phyloP scores from a whole-genome alignment of 192 early-diverging fungal species.

The Haplosporangium gracile region DNA sequence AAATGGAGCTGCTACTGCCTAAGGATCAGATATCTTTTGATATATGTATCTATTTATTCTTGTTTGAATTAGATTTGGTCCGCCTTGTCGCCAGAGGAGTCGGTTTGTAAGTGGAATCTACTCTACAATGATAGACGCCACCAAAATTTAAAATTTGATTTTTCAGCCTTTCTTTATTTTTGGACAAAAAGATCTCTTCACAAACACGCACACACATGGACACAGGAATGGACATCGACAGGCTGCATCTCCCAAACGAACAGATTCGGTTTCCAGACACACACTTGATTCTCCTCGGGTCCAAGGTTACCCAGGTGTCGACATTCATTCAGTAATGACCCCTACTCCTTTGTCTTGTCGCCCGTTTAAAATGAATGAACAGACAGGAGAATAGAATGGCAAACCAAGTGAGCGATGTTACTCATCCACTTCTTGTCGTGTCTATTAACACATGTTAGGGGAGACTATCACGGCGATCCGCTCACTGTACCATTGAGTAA shows the following conservation, averaged over 20 bases:
- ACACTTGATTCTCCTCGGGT: background rate
- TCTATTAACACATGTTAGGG: background rate
- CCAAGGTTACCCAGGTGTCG: conserved; percentile 2
- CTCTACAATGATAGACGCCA: no score
- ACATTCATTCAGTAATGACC: background rate
- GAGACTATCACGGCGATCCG: background rate
- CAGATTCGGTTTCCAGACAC: background rate
- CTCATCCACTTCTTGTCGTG: background rate
- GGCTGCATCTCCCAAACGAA: background rate
- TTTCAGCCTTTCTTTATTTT: background rate
- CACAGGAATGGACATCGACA: background rate
- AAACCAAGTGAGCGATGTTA: background rate
- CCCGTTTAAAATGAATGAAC: background rate
- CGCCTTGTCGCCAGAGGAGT: no score
- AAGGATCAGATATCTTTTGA: no score
- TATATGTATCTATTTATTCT: no score
- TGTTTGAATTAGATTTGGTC: no score
- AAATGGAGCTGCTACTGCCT: no score
- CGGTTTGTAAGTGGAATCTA: no score
- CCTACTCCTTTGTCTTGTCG: background rate
- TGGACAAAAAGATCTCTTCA: background rate
- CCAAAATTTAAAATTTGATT: no score
- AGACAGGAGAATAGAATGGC: background rate
- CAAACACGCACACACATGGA: background rate
- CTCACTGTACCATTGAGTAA: background rate